Base-by-base conservation (phyloP, 176 grass and related monocot species). In the Musa beccarii region DNA sequence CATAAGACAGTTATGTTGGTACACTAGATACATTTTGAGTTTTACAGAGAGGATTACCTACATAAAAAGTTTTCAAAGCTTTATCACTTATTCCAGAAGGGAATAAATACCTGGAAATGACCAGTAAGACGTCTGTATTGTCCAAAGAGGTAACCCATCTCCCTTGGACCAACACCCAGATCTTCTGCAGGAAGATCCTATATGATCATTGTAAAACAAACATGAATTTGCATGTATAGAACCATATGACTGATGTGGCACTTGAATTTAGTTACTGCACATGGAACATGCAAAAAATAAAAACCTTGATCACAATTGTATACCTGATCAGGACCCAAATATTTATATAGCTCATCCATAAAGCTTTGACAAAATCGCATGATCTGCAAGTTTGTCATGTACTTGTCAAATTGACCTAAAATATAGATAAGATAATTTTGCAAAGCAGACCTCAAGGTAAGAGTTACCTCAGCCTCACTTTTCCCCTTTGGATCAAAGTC, bases 341-440 rank as follows among this genome's bases (percentile, higher is more conserved):
- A 91, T 84, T 86, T 89, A 82, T 94, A 89, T 59, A 99, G 83
- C 66, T 99, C 95, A 79, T 99, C 88, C 91, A 99, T 99, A 78
- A 94, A 99, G 74, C 95, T 99, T 87, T 99, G 95, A 84, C 95
- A 99, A 85, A 99, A 99, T 59, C 88, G 90, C 95, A 99, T 99
- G 73, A 99, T 91, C 95, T 99, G 86, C 12, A 49, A 92, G 26
- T 52, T 79, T 75, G 66, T 21, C 17, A 72, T 63, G 85, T 67
- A 26, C 68, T 51, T 79, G 77, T 76, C 63, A 82, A 43, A 77
- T 80, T 64, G 66, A 77, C 28, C 3, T 14, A 9, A 53, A 15
- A 21, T 7, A 0, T 52, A 53, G 21, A 72, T 1, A 24, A 51
- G 21, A 69, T 17, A 51, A 10, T 0, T 19, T 69, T 50, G 16